Conservation (phyloP, 2,329 filamentous ascomycete genomes). For the Lecanicillium sp. region DNA sequence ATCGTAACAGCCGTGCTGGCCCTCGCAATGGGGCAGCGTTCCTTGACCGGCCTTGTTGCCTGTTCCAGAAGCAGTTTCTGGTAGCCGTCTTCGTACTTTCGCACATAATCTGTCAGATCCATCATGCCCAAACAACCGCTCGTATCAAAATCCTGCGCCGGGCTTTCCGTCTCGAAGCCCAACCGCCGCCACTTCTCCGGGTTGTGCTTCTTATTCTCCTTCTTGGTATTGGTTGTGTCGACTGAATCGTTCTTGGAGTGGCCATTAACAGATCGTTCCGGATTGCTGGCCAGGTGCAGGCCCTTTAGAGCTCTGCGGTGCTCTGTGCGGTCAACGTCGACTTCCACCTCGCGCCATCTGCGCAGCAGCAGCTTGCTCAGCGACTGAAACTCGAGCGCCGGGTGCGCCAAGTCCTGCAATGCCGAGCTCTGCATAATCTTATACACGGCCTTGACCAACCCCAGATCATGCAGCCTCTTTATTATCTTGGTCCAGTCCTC, state of each 20-base stretch:
- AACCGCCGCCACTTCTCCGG: constrained; percentile 89
- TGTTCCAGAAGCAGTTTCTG: constrained; percentile 91
- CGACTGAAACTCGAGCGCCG: constrained; percentile 86
- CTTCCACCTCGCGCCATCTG: constrained; percentile 79
- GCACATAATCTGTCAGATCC: constrained; percentile 90
- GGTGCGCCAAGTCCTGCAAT: constrained; percentile 82
- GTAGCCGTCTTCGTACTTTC: constrained; percentile 85
- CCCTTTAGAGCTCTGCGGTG: constrained; percentile 82
- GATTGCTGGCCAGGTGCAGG: constrained; percentile 74
- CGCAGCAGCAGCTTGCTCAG: constrained; percentile 80
- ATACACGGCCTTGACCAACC: constrained; percentile 87
- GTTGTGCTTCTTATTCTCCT: constrained; percentile 65
- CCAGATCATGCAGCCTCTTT: constrained; percentile 85
- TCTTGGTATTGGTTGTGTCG: constrained; percentile 38
- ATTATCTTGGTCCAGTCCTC: constrained; percentile 95
- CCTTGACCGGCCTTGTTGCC: constrained; percentile 58
- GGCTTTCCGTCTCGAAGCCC: constrained; percentile 86
- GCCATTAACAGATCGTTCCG: constrained; percentile 40
- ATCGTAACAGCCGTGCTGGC: constrained; percentile 81
- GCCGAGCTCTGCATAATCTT: constrained; percentile 90
- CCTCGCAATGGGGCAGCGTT: constrained; percentile 79
- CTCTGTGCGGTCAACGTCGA: constrained; percentile 81
- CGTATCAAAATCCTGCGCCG: constrained; percentile 74
- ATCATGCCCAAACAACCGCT: constrained; percentile 93
- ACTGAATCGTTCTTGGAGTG: constrained; percentile 27